A percentile compares a stretch with the other conserved stretches of the same genome.
Evolutionary conservation across 257 asterid genomes (phyloP).

Genomic region (Penstemon barbatus): DNA sequence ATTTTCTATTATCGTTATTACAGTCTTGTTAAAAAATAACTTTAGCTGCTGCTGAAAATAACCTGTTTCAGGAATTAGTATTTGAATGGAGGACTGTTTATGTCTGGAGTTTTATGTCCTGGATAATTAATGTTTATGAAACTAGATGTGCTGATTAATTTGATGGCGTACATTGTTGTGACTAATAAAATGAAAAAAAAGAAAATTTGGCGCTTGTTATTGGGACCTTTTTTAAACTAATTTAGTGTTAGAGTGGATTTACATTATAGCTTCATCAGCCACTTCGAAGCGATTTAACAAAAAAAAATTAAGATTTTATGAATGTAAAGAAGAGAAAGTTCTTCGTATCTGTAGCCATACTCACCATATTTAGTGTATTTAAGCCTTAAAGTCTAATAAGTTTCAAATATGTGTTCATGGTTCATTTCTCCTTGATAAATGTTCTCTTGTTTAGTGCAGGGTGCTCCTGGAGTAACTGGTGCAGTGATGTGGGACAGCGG

Average conservation of each 20-base stretch:
- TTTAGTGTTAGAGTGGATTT: background rate
- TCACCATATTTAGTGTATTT: background rate
- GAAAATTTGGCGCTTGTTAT: background rate
- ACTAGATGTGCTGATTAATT: background rate
- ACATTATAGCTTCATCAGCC: background rate
- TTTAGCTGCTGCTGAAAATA: too few species aligned
- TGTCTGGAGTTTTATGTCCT: background rate
- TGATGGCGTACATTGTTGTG: background rate
- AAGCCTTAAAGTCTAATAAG: background rate
- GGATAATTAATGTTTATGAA: background rate
- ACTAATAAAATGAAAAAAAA: background rate
- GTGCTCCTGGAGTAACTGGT: constrained; percentile 92
- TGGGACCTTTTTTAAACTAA: background rate
- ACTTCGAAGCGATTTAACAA: background rate
- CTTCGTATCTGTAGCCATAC: background rate
- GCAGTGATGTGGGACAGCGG: constrained; percentile 99
- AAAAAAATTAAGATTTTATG: background rate
- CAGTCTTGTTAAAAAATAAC: too few species aligned
- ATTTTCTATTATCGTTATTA: too few species aligned
- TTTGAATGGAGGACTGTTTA: background rate
- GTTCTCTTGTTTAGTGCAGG: constrained; percentile 42
- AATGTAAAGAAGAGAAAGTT: constrained; percentile 6
- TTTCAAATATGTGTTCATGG: background rate
- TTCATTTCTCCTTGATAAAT: background rate
- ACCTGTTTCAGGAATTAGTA: too few species aligned